Conservation (phyloP, 1,284 basidiomycete genomes). For the Exobasidium rhododendri region DNA sequence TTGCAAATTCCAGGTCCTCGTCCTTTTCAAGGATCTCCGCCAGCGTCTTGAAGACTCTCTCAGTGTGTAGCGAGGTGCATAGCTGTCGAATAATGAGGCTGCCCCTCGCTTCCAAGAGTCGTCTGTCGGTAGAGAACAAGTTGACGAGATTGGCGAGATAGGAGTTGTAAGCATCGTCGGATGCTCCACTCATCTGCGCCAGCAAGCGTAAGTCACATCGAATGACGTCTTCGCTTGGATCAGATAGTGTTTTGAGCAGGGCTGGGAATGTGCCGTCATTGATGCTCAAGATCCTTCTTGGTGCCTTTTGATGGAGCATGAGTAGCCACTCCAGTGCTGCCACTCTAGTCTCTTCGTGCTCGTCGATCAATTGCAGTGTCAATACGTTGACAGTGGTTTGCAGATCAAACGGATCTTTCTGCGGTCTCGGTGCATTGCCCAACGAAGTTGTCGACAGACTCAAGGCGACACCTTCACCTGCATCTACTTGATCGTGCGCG, state of each 20-base stretch:
- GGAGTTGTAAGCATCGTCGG: slow-evolving; percentile 88
- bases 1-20: slow-evolving; percentile 96
- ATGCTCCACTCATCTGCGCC: slow-evolving; percentile 85
- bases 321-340: slow-evolving; percentile 95
- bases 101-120: slow-evolving; percentile 84
- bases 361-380: slow-evolving; percentile 88
- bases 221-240: slow-evolving; percentile 95
- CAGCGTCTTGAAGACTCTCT: slow-evolving; percentile 90
- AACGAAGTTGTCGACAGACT: background rate
- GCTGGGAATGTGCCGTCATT: slow-evolving; percentile 96
- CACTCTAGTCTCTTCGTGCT: slow-evolving; percentile 92
- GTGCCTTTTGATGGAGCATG: slow-evolving; percentile 97
- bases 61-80: slow-evolving; percentile 89
- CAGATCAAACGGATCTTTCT: slow-evolving; percentile 81
- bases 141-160: slow-evolving; percentile 94
- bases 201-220: slow-evolving; percentile 92
- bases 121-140: slow-evolving; percentile 89
- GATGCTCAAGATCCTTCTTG: slow-evolving; percentile 92
- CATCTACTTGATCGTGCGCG: background rate
- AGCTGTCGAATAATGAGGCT: slow-evolving; percentile 94
- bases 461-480: background rate
- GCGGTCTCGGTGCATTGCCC: background rate
- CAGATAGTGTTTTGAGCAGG: slow-evolving; percentile 89
- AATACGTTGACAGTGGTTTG: slow-evolving; percentile 85
- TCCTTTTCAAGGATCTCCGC: slow-evolving; percentile 97